These are phyloP conservation scores for Theileria sp. DNA, from an alignment of 169 alveolate species.

Conservation along the genomic window DNA sequence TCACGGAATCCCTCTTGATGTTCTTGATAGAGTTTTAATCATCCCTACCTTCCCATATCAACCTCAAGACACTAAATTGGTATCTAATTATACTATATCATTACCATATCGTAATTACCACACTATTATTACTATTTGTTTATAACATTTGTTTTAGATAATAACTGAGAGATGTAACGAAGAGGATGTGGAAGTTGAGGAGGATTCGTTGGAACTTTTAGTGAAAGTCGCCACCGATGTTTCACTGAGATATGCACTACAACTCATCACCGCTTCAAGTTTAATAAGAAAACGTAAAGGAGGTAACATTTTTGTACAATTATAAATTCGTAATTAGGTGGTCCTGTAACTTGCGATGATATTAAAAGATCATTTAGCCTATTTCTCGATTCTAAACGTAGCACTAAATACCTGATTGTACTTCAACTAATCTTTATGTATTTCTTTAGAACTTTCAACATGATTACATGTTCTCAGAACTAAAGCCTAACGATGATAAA, in stretches of 20 bases:
- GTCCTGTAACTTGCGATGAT: constrained; percentile 93
- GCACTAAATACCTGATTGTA: constrained; percentile 88
- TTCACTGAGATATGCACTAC: constrained; percentile 92
- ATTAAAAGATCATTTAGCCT: constrained; percentile 92
- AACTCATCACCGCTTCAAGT: constrained; percentile 87
- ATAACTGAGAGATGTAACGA: constrained; percentile 94
- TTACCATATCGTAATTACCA: neutral
- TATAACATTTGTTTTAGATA: constrained; percentile 75
- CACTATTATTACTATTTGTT: neutral
- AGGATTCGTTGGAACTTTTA: constrained; percentile 91
- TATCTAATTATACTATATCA: neutral
- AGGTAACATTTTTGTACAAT: constrained; percentile 29
- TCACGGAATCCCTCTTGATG: constrained; percentile 98
- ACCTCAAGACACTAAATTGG: constrained; percentile 83
- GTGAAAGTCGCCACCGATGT: constrained; percentile 94
- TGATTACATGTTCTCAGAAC: constrained; percentile 88
- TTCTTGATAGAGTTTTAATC: constrained; percentile 95
- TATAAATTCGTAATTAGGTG: constrained; percentile 39
- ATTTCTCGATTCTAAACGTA: constrained; percentile 94
- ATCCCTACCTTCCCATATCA: constrained; percentile 95
- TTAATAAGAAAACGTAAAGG: constrained; percentile 87
- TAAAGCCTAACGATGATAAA: constrained; percentile 15
- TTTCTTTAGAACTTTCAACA: constrained; percentile 78
- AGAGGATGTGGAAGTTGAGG: constrained; percentile 97
- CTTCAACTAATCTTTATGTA: neutral